Evolutionary conservation across 2,329 filamentous ascomycete species (phyloP), one percentile per base, ranked within the genome.

Genomic region (Aspergillus versicolor): DNA sequence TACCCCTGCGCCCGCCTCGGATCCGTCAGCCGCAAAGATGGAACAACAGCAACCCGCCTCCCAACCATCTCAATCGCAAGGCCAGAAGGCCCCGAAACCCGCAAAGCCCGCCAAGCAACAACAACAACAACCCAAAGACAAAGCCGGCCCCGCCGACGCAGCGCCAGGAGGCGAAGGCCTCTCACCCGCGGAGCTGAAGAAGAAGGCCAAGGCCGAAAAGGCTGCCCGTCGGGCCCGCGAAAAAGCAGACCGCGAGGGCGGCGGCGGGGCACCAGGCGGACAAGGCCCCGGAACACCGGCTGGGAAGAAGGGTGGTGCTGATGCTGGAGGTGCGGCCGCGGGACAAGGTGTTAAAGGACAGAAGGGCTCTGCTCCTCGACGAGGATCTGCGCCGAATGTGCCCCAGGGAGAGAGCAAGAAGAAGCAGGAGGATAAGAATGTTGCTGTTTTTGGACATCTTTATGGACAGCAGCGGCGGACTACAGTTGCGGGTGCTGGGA

Each of bases 151-250:
- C n/a, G 60, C 61, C 5, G 65, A 66, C 42, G 62, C 62, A 6
- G 66, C 64, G 15, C 67, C 63, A 13, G 68, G 69, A 30, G 27
- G 8, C 30, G 73, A 73, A 24, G 72, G 76, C 24, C 66, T 78
- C 30, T 73, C 73, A 6, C 69, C 69, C 37, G 91, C 91, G 19
- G 89, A 96, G 74, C 72, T 96, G 68, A 97, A 97, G 77, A 93
- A 92, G 68, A 87, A 86, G 72, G 88, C 89, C 60, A 93, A 96
- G 73, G 92, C 91, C 32, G 93, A 97, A 73, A 97, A 97, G 78
- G 89, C 90, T 52, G 92, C 92, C 46, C 83, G 91, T 60, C 84
- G 93, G 77, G 91, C 89, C 48, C 87, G 87, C 69, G 85, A 82
- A 67, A 91, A 88, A 71, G 79, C 79, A 30, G 79, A 81, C 30